Evolutionary conservation across 2,329 filamentous ascomycete genomes (phyloP).

Genomic region (Tolypocladium amazonense): DNA sequence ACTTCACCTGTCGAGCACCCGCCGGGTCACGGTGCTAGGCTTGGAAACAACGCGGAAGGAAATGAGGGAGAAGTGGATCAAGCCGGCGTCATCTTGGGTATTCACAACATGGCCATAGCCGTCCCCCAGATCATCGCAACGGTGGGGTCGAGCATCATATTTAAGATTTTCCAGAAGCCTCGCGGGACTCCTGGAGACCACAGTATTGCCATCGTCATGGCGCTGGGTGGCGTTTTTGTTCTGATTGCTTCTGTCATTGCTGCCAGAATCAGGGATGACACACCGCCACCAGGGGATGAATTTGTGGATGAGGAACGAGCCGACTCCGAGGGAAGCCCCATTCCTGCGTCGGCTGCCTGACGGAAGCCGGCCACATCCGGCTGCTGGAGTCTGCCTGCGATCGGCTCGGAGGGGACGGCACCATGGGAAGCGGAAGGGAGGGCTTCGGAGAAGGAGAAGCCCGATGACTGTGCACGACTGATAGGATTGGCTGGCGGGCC

Average conservation of each 20-base stretch:
- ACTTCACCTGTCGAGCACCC: slow-evolving; percentile 1
- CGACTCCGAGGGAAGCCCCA: background rate
- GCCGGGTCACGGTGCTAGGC: slow-evolving; percentile 11
- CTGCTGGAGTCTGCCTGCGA: background rate
- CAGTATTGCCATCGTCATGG: slow-evolving; percentile 77
- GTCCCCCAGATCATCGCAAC: slow-evolving; percentile 88
- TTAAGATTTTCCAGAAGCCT: slow-evolving; percentile 77
- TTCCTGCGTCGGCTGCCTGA: background rate
- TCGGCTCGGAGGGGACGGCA: background rate
- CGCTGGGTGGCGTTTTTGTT: slow-evolving; percentile 72
- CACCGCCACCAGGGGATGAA: slow-evolving; percentile 24
- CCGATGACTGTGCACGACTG: background rate
- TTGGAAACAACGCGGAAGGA: slow-evolving; percentile 19
- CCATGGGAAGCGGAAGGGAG: background rate
- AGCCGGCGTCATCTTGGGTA: slow-evolving; percentile 82
- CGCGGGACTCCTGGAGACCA: slow-evolving; percentile 75
- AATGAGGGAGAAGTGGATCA: slow-evolving; percentile 58
- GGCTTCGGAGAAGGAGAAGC: background rate
- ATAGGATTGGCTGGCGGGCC: background rate
- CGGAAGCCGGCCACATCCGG: background rate
- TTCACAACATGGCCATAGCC: slow-evolving; percentile 92
- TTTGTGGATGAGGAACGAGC: slow-evolving; percentile 31
- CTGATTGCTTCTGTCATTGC: slow-evolving; percentile 68
- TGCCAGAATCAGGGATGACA: slow-evolving; percentile 53
- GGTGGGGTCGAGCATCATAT: slow-evolving; percentile 72